phyloP scores from a whole-genome alignment of 2,329 filamentous ascomycete genomes.

The Stachybotrys echinatus region DNA sequence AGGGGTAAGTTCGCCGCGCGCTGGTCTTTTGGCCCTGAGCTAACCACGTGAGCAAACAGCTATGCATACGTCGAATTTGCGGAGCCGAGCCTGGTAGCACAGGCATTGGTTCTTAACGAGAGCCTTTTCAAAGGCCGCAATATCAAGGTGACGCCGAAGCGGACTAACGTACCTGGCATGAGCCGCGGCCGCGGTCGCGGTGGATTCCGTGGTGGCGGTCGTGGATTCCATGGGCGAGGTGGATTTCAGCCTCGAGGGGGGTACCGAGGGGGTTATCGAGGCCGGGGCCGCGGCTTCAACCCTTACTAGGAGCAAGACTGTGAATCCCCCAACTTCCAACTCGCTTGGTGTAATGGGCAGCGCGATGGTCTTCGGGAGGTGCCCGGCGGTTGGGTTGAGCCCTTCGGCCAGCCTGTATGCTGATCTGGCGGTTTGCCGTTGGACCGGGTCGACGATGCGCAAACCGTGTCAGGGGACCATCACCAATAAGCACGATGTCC shows the following conservation, averaged over 20 bases:
- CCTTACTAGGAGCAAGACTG: slow-evolving; percentile 53
- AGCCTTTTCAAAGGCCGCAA: slow-evolving; percentile 92
- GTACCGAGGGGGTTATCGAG: slow-evolving; percentile 64
- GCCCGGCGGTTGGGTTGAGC: not conserved
- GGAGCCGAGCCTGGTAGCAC: slow-evolving; percentile 86
- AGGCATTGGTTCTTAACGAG: slow-evolving; percentile 93
- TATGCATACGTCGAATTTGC: slow-evolving; percentile 99
- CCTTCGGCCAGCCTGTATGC: too few relatives aligned
- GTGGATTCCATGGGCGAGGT: slow-evolving; percentile 51
- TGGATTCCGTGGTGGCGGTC: slow-evolving; percentile 40
- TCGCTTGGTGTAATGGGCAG: not conserved
- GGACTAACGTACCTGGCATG: slow-evolving; percentile 96
- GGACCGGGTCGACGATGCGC: too few relatives aligned
- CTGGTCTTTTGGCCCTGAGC: slow-evolving; percentile 1
- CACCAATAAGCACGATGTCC: too few relatives aligned
- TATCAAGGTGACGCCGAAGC: slow-evolving; percentile 91
- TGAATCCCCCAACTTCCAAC: slow-evolving; percentile 10
- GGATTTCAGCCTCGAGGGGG: slow-evolving; percentile 44
- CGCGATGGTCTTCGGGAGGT: not conserved
- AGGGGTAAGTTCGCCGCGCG: slow-evolving; percentile 62
- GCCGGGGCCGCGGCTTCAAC: slow-evolving; percentile 57
- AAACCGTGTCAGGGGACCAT: too few relatives aligned
- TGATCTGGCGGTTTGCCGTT: too few relatives aligned
- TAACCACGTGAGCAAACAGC: slow-evolving; percentile 41
- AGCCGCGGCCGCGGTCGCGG: slow-evolving; percentile 68